Evolutionary conservation across 106 monocot genomes (phyloP), one percentile per base, ranked within the genome.

Genomic region (Gastrodia elata): DNA sequence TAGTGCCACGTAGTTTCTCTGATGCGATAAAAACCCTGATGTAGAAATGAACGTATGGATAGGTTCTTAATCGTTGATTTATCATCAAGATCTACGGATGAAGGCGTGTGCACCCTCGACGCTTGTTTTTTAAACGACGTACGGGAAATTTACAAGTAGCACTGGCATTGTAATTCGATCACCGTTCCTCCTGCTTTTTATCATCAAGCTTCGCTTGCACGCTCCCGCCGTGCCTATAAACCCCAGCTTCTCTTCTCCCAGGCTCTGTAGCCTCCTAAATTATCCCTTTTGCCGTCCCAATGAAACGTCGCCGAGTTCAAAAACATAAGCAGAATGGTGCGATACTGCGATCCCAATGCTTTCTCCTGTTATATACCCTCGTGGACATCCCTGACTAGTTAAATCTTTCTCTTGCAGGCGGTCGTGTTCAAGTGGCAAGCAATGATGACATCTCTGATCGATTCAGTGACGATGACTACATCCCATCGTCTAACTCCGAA

Each of bases 201-300:
- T n/a, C n/a, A n/a, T n/a, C 18, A 33, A 33, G 39, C 76, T 55
- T 68, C 68, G 10, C 27, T 44, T 0, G 20, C 8, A 70, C 46
- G 77, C 70, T 77, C 70, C 77, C 70, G 77, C 71, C 71, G 56
- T 40, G 71, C 71, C 61, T 32, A 71, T 33, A 22, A 27, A 5
- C 41, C 32, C 18, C 44, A 27, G 2, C 43, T 64, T 18, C 64
- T 22, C 1, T 39, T 7, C 39, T 25, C 39, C 75, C 4, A 18
- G 39, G 27, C 28, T 15, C 14, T 61, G 30, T 15, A 61, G 10
- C 10, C 22, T 32, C 14, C 14, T 11, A 61, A 32, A 32, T 30
- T 13, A 43, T 34, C 35, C 39, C 55, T 5, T 37, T 33, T 18
- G 2, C n/a, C 13, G 64, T 22, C 15, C 27, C 38, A 35, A 39